These are phyloP conservation scores for Afroboletus lepidellus DNA, from an alignment of 1,284 basidiomycete genomes.

Conservation along the genomic window DNA sequence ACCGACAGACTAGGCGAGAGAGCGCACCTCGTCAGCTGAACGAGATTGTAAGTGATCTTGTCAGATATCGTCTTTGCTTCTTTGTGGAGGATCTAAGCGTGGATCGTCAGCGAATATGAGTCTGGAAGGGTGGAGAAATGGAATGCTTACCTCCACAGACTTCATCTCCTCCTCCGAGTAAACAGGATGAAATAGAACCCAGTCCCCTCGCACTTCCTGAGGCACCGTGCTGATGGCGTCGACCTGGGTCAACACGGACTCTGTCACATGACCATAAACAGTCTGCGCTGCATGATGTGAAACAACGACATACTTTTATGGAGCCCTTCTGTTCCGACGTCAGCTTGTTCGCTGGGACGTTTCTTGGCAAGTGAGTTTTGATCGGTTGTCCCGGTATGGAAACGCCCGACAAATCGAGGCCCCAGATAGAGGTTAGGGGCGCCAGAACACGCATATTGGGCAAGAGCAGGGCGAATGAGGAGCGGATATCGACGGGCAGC, in stretches of 20 bases:
- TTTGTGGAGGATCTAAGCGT: constrained; percentile 63
- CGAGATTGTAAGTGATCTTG: constrained; percentile 66
- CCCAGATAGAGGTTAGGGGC: constrained; percentile 5
- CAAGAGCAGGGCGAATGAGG: constrained; percentile 12
- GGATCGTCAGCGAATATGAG: constrained; percentile 1
- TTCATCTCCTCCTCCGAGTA: constrained; percentile 78
- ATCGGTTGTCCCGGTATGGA: constrained; percentile 28
- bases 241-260: constrained; percentile 17
- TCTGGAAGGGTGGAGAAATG: background rate
- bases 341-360: constrained; percentile 21
- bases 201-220: constrained; percentile 61
- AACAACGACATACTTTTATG: constrained; percentile 23
- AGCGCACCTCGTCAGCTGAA: constrained; percentile 53
- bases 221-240: constrained; percentile 47
- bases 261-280: constrained; percentile 15
- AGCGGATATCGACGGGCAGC: constrained; percentile 10
- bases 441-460: constrained; percentile 1
- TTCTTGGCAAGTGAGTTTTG: constrained; percentile 28
- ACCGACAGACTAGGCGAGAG: background rate
- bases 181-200: constrained; percentile 83
- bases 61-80: constrained; percentile 69
- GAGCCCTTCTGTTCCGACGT: constrained; percentile 31
- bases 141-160: constrained; percentile 57
- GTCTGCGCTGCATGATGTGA: background rate
- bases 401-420: constrained; percentile 9